These are phyloP conservation scores for Coix lacrymajobi DNA, from an alignment of 176 grass and related monocot species.

Conservation along the genomic window DNA sequence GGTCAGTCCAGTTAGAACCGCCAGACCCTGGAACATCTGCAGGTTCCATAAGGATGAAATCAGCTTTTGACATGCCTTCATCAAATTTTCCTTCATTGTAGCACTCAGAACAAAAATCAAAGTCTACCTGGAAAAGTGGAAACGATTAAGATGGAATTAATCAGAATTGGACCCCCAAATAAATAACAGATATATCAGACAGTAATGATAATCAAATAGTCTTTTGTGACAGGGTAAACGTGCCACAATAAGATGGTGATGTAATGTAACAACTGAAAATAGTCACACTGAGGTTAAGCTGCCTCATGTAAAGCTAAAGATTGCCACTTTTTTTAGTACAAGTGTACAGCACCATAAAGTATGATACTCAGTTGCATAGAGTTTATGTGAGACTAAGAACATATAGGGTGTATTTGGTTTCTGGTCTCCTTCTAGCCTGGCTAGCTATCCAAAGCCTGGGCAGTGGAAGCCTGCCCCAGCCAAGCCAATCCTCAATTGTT, in stretches of 20 bases:
- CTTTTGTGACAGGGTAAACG: not conserved
- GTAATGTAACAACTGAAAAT: not conserved
- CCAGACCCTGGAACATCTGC: conserved; percentile 51
- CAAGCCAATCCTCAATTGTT: too few relatives aligned
- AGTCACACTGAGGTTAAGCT: not conserved
- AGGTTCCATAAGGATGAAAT: conserved; percentile 87
- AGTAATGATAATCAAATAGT: not conserved
- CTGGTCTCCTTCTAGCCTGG: too few relatives aligned
- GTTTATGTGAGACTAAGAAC: not conserved
- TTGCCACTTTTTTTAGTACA: not conserved
- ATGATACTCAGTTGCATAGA: not conserved
- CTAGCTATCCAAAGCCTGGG: too few relatives aligned
- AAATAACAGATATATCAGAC: not conserved
- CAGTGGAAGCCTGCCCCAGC: too few relatives aligned
- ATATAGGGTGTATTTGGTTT: too few relatives aligned
- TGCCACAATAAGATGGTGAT: not conserved
- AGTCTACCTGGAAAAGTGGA: conserved; percentile 89
- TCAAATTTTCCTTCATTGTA: conserved; percentile 68
- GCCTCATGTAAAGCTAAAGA: not conserved
- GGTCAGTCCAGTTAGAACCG: conserved; percentile 73
- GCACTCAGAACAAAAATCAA: conserved; percentile 80
- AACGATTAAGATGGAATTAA: conserved; percentile 1
- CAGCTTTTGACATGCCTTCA: conserved; percentile 58
- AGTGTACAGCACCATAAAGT: not conserved
- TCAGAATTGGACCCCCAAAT: conserved; percentile 3